Evolutionary conservation across 345 rosid genomes (phyloP).

Genomic region (Anacardium occidentale): DNA sequence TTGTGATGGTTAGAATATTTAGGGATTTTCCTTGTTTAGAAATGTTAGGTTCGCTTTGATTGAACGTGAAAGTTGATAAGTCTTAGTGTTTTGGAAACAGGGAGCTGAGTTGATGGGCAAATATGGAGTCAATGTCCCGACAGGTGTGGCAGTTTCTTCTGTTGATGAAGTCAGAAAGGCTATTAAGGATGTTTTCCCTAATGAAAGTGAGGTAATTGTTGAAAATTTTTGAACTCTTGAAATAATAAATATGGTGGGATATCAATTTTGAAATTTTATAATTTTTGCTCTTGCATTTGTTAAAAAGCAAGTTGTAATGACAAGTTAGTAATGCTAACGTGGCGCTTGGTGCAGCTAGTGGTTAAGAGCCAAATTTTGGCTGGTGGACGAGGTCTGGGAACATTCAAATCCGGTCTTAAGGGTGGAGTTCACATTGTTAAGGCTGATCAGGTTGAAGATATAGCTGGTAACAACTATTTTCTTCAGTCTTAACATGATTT

Average conservation of each 20-base stretch:
- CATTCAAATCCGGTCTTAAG: slow-evolving; percentile 80
- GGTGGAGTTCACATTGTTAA: slow-evolving; percentile 97
- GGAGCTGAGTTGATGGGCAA: slow-evolving; percentile 95
- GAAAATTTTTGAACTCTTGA: neutral
- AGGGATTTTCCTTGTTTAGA: neutral
- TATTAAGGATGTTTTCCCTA: slow-evolving; percentile 58
- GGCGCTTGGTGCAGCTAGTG: slow-evolving; percentile 59
- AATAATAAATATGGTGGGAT: neutral
- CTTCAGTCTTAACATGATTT: neutral
- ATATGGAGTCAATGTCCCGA: slow-evolving; percentile 89
- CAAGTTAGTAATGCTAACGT: neutral
- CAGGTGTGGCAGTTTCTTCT: slow-evolving; percentile 79
- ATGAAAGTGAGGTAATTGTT: slow-evolving; percentile 62
- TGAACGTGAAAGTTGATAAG: slow-evolving; percentile 1
- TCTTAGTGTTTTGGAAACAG: slow-evolving; percentile 31
- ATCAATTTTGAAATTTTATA: neutral
- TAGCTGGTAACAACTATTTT: slow-evolving; percentile 52
- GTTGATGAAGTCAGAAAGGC: slow-evolving; percentile 62
- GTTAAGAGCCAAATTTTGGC: slow-evolving; percentile 99
- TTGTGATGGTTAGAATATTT: slow-evolving; percentile 2
- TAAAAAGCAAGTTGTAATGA: no score
- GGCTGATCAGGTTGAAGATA: slow-evolving; percentile 67
- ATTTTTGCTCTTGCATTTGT: neutral
- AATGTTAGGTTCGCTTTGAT: neutral
- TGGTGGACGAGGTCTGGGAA: slow-evolving; percentile 97